Conservation (phyloP, 164 flowering plant genomes). For the Taxillus chinensis region DNA sequence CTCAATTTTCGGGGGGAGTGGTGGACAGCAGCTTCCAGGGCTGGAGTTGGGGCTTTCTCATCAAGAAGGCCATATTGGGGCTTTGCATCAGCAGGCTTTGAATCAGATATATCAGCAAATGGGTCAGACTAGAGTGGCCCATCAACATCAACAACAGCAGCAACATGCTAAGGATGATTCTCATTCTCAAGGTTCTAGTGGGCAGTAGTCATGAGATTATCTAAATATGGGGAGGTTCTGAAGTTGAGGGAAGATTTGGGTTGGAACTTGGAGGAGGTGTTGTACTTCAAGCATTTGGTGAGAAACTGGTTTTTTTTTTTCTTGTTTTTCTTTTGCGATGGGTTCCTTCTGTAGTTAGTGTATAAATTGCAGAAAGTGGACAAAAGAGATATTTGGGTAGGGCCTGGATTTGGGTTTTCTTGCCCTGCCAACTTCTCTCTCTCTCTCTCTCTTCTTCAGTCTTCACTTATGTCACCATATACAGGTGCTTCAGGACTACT, state of each 20-base stretch:
- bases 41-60: neutral
- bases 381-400: slow-evolving; percentile 9
- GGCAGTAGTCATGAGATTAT: neutral
- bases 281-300: no score
- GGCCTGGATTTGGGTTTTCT: slow-evolving; percentile 10
- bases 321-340: neutral
- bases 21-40: neutral
- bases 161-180: neutral
- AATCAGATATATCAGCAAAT: slow-evolving; percentile 37
- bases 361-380: slow-evolving; percentile 1
- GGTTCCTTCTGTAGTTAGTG: neutral
- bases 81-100: slow-evolving; percentile 37
- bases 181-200: neutral
- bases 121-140: neutral
- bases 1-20: slow-evolving; percentile 1
- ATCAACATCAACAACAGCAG: neutral
- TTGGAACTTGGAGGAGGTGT: no score
- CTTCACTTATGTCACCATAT: slow-evolving; percentile 12
- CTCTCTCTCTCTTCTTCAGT: no score
- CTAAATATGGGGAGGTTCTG: no score
- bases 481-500: slow-evolving; percentile 13
- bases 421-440: no score
- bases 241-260: no score
- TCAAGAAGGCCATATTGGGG: slow-evolving; percentile 12
- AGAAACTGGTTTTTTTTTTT: neutral